Percentiles rank a stretch among this genome's conserved stretches.
These are phyloP conservation scores for Chenopodium album DNA, from an alignment of 148 eudicot species.

Conservation along the genomic window DNA sequence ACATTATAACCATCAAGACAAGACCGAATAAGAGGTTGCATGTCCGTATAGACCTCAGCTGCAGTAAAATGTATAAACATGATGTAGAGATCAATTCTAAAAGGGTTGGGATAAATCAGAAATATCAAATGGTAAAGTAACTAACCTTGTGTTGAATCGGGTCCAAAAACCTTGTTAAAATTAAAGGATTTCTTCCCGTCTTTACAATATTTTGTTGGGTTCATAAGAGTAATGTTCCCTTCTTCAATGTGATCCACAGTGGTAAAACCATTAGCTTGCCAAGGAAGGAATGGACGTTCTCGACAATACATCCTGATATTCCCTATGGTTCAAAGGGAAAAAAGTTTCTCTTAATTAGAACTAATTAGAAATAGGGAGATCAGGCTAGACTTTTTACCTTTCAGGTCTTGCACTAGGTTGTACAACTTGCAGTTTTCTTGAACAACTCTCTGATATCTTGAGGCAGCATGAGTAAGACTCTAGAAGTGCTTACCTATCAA, in stretches of 20 bases:
- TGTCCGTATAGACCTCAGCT: conserved; percentile 89
- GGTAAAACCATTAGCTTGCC: conserved; percentile 39
- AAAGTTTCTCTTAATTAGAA: background rate
- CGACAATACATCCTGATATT: conserved; percentile 94
- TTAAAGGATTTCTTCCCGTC: conserved; percentile 76
- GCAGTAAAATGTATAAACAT: conserved; percentile 30
- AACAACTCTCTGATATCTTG: conserved; percentile 78
- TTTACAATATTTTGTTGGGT: conserved; percentile 65
- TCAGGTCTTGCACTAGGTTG: conserved; percentile 93
- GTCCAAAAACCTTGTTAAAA: conserved; percentile 86
- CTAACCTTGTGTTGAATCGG: conserved; percentile 84
- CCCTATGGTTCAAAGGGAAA: conserved; percentile 38
- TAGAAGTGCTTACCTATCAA: conserved; percentile 58
- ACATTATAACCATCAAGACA: conserved; percentile 97
- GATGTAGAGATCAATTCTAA: background rate
- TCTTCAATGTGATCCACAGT: conserved; percentile 16
- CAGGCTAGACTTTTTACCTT: conserved; percentile 42
- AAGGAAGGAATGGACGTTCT: conserved; percentile 83
- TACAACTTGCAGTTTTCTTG: conserved; percentile 89
- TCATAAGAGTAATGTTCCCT: conserved; percentile 53
- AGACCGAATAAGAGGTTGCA: conserved; percentile 87
- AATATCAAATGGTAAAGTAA: conserved; percentile 13
- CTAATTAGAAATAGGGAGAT: background rate
- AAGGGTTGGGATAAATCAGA: background rate
- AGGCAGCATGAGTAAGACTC: conserved; percentile 69